Percentiles rank a stretch among this genome's conserved stretches.
These are phyloP conservation scores for Aphanomyces euteiches DNA, from an alignment of 352 stramenopile genomes.

Conservation along the genomic window DNA sequence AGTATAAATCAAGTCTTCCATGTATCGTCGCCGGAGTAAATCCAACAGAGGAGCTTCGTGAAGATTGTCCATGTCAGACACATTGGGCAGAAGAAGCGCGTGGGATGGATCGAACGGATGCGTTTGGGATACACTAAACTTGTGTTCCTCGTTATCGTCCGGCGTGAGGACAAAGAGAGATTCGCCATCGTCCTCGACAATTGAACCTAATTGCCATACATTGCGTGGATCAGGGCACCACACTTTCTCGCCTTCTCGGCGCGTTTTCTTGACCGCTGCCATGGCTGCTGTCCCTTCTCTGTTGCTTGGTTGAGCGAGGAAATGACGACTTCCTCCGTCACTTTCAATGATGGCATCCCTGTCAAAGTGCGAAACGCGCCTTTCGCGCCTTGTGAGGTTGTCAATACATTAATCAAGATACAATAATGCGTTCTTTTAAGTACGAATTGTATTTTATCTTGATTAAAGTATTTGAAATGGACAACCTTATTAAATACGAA, in stretches of 20 bases:
- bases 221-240: slow-evolving; percentile 83
- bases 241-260: slow-evolving; percentile 82
- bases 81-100: slow-evolving; percentile 82
- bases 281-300: neutral
- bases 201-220: slow-evolving; percentile 81
- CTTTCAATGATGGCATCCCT: neutral
- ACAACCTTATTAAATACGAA: too few relatives aligned
- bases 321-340: slow-evolving; percentile 9
- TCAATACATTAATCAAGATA: too few relatives aligned
- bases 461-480: too few relatives aligned
- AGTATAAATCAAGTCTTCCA: slow-evolving; percentile 92
- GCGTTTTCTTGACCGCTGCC: slow-evolving; percentile 31
- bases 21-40: slow-evolving; percentile 81
- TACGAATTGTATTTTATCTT: too few relatives aligned
- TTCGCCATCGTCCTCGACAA: slow-evolving; percentile 81
- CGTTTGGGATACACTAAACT: slow-evolving; percentile 73
- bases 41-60: slow-evolving; percentile 89
- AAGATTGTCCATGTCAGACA: slow-evolving; percentile 93
- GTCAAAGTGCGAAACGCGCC: neutral
- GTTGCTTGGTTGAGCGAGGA: slow-evolving; percentile 26
- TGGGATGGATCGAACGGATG: slow-evolving; percentile 90
- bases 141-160: slow-evolving; percentile 73
- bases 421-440: too few relatives aligned
- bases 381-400: too few relatives aligned
- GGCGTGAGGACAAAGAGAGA: slow-evolving; percentile 80